Evolutionary conservation across 306 rosid genomes (phyloP).

Genomic region (Trifolium dubium): DNA sequence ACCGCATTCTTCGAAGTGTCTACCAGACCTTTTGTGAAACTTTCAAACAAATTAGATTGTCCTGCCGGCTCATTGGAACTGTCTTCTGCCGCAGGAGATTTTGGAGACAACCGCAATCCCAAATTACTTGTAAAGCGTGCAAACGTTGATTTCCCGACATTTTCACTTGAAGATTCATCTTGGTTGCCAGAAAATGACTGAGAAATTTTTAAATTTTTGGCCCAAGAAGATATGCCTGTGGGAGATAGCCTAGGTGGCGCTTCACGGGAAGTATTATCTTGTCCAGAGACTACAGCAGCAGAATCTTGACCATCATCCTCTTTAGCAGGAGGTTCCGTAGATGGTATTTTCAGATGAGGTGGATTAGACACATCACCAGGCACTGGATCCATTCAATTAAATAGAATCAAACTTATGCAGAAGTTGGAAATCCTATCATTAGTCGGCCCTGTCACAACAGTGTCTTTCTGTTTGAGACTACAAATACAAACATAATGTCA

Average conservation of each 20-base stretch:
- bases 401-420: constrained; percentile 39
- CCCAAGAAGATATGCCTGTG: constrained; percentile 82
- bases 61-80: constrained; percentile 52
- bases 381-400: constrained; percentile 69
- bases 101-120: constrained; percentile 88
- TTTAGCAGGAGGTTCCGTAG: constrained; percentile 47
- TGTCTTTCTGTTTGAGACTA: constrained; percentile 43
- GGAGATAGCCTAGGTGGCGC: constrained; percentile 59
- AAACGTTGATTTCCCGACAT: constrained; percentile 76
- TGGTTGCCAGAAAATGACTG: constrained; percentile 68
- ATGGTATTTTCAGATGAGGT: constrained; percentile 49
- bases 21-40: constrained; percentile 79
- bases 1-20: constrained; percentile 93
- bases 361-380: constrained; percentile 53
- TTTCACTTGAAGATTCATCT: constrained; percentile 69
- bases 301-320: constrained; percentile 49
- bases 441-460: constrained; percentile 41
- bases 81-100: constrained; percentile 58
- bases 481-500: constrained; percentile 31
- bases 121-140: constrained; percentile 87
- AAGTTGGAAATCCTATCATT: constrained; percentile 45
- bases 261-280: constrained; percentile 54
- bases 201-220: constrained; percentile 78
- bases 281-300: constrained; percentile 50
- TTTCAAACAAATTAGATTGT: constrained; percentile 84